A percentile compares a stretch with the other conserved stretches of the same genome.
Conservation (phyloP, 768 basidiomycete species). For the Steccherinum ochraceum region DNA sequence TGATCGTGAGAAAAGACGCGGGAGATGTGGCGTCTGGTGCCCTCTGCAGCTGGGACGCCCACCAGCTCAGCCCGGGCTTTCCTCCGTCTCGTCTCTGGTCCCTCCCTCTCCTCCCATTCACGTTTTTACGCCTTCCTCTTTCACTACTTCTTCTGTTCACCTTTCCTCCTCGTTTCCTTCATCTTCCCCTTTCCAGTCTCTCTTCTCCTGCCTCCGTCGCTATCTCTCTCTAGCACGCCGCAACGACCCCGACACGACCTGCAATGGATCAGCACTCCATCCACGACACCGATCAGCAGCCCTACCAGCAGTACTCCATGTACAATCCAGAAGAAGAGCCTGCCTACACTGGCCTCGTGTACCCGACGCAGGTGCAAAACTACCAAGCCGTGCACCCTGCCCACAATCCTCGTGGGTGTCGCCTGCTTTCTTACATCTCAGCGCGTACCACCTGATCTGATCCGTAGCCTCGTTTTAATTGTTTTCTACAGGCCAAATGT, state of each 20-base stretch:
- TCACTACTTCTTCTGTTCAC: constrained; percentile 28
- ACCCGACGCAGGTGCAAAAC: constrained; percentile 39
- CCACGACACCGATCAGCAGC: constrained; percentile 8
- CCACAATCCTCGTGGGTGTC: constrained; percentile 69
- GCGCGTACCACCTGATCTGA: constrained; percentile 53
- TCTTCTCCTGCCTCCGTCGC: neutral
- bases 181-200: neutral
- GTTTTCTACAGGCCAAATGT: constrained; percentile 47
- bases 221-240: constrained; percentile 15
- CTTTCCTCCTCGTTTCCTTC: constrained; percentile 20
- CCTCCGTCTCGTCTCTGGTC: constrained; percentile 17
- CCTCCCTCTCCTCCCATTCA: constrained; percentile 24
- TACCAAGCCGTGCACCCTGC: constrained; percentile 51
- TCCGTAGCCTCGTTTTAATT: constrained; percentile 35
- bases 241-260: constrained; percentile 13
- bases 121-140: constrained; percentile 26
- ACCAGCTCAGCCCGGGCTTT: neutral
- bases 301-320: constrained; percentile 25
- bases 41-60: neutral
- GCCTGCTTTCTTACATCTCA: constrained; percentile 26
- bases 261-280: constrained; percentile 11
- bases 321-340: constrained; percentile 28
- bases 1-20: constrained; percentile 11
- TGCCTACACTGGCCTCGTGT: constrained; percentile 23
- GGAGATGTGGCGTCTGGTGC: constrained; percentile 9